Conservation (phyloP, 768 basidiomycete genomes). For the Pleurotus salmoneostramineus region DNA sequence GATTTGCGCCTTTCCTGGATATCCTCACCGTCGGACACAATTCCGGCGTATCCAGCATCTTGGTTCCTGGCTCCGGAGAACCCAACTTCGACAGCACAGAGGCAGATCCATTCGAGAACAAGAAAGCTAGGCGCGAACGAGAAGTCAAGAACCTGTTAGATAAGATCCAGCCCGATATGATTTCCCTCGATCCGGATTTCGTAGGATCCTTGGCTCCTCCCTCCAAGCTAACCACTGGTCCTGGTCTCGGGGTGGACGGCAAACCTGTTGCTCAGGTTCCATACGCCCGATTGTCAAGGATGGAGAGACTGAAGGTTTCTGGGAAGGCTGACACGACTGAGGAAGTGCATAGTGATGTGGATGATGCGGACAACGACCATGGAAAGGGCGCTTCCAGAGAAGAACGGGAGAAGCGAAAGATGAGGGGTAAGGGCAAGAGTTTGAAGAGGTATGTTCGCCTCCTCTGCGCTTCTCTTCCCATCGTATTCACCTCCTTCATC, state of each 20-base stretch:
- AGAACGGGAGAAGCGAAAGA: slow-evolving; percentile 62
- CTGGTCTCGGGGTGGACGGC: slow-evolving; percentile 22
- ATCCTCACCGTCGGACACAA: slow-evolving; percentile 76
- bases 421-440: slow-evolving; percentile 86
- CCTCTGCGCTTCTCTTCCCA: neutral
- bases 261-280: slow-evolving; percentile 47
- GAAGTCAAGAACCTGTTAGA: slow-evolving; percentile 91
- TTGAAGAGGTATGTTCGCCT: slow-evolving; percentile 57
- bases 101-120: slow-evolving; percentile 92
- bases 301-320: slow-evolving; percentile 68
- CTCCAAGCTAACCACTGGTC: slow-evolving; percentile 53
- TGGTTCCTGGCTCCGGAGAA: slow-evolving; percentile 92
- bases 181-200: slow-evolving; percentile 76
- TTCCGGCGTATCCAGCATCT: slow-evolving; percentile 75
- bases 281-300: slow-evolving; percentile 71
- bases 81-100: slow-evolving; percentile 92
- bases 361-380: slow-evolving; percentile 33
- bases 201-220: slow-evolving; percentile 66
- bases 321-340: slow-evolving; percentile 76
- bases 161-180: slow-evolving; percentile 94
- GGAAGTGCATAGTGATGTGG: slow-evolving; percentile 28
- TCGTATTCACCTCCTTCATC: neutral
- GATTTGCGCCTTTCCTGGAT: slow-evolving; percentile 91
- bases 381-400: slow-evolving; percentile 38
- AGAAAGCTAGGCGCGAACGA: slow-evolving; percentile 75